Conservation (phyloP, 495 filamentous ascomycete species). For the Aspergillus nidulans region DNA sequence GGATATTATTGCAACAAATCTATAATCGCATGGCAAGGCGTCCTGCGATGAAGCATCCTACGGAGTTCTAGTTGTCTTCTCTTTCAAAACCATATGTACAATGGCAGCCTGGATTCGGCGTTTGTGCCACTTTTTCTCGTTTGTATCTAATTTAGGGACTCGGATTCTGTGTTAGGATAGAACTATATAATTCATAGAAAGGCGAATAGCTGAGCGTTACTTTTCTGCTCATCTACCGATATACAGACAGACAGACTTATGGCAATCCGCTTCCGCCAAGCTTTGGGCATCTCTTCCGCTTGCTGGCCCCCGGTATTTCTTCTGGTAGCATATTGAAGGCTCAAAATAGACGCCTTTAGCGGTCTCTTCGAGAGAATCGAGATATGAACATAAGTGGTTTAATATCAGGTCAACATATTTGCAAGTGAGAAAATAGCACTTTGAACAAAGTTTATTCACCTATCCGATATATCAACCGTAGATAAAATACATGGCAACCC, state of each 20-base stretch:
- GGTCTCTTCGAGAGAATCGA: too few species aligned
- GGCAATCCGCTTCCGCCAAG: too few species aligned
- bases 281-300: too few species aligned
- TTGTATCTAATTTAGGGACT: slow-evolving; percentile 9
- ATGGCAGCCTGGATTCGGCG: slow-evolving; percentile 1
- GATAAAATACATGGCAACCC: background rate
- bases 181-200: slow-evolving; percentile 13
- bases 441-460: too few species aligned
- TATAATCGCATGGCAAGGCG: slow-evolving; percentile 38
- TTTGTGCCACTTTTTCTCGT: background rate
- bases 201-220: background rate
- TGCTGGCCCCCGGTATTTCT: too few species aligned
- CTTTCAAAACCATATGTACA: slow-evolving; percentile 12
- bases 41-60: slow-evolving; percentile 26
- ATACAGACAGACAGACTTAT: too few species aligned
- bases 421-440: too few species aligned
- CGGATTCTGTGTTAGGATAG: slow-evolving; percentile 8
- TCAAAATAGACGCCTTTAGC: too few species aligned
- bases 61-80: slow-evolving; percentile 17
- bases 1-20: slow-evolving; percentile 1
- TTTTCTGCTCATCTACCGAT: background rate
- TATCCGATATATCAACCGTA: background rate
- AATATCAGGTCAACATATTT: too few species aligned
- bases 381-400: too few species aligned
- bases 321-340: too few species aligned